Evolutionary conservation across 1,284 basidiomycete genomes (phyloP).

Genomic region (Ganoderma sinense): DNA sequence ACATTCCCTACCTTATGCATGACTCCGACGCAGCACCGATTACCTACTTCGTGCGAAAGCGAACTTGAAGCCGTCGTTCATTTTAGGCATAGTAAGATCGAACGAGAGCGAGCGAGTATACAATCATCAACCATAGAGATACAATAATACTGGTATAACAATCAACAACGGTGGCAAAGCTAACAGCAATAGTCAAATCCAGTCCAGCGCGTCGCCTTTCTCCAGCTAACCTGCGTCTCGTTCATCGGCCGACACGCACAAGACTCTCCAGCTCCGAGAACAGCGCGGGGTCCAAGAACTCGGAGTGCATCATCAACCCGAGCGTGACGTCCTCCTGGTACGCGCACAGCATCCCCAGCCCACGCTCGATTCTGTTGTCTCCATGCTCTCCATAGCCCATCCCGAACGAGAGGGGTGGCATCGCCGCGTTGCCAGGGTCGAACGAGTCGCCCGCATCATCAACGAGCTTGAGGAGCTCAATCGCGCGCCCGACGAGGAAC

Average conservation of each 20-base stretch:
- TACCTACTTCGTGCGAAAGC: not conserved
- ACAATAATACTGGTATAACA: constrained; percentile 33
- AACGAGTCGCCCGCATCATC: constrained; percentile 83
- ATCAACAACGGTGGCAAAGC: constrained; percentile 11
- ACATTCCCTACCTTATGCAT: not conserved
- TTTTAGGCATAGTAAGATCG: not conserved
- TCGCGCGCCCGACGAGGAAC: constrained; percentile 75
- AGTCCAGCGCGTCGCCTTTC: not conserved
- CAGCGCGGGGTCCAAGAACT: constrained; percentile 68
- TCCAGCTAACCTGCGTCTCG: not conserved
- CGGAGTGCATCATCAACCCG: constrained; percentile 71
- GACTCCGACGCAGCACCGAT: not conserved
- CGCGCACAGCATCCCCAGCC: constrained; percentile 79
- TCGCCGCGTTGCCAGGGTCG: constrained; percentile 59
- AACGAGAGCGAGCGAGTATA: constrained; percentile 19
- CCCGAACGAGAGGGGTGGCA: constrained; percentile 71
- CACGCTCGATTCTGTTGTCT: constrained; percentile 68
- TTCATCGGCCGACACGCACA: constrained; percentile 49
- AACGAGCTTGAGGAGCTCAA: constrained; percentile 87
- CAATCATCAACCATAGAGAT: constrained; percentile 31
- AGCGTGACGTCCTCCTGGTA: constrained; percentile 71
- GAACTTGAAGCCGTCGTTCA: not conserved
- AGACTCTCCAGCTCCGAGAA: constrained; percentile 82
- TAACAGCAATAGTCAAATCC: constrained; percentile 12
- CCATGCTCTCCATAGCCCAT: constrained; percentile 82